Conservation (phyloP, 257 asterid species). For the Linderniella brevidens region DNA sequence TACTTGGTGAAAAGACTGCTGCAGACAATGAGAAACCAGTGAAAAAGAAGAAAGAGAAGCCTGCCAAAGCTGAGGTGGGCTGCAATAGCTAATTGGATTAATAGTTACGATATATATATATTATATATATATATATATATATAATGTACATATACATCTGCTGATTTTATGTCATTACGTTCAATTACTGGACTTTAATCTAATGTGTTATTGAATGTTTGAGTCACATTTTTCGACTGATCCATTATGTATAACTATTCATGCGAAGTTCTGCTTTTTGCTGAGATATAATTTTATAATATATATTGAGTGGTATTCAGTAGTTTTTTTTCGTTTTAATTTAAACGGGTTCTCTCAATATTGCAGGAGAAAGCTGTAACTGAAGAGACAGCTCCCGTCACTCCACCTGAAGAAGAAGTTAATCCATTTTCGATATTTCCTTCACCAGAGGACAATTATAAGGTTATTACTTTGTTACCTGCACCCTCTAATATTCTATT, state of each 20-base stretch:
- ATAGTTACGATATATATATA: neutral
- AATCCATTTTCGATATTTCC: slow-evolving; percentile 78
- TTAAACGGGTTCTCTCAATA: slow-evolving; percentile 5
- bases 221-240: no score
- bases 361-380: slow-evolving; percentile 37
- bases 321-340: neutral
- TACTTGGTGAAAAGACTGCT: slow-evolving; percentile 81
- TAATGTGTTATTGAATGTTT: neutral
- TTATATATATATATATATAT: no score
- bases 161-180: no score
- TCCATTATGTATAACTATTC: neutral
- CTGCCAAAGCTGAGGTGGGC: slow-evolving; percentile 54
- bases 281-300: no score
- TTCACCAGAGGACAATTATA: slow-evolving; percentile 62
- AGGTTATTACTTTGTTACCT: slow-evolving; percentile 23
- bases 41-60: slow-evolving; percentile 89
- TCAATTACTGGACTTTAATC: neutral
- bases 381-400: slow-evolving; percentile 38
- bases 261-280: no score
- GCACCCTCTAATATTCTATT: neutral
- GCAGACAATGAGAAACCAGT: slow-evolving; percentile 77
- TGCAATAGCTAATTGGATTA: slow-evolving; percentile 4
- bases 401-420: slow-evolving; percentile 67
- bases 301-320: no score
- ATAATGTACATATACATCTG: no score